Base-by-base conservation (phyloP, 768 basidiomycete species). In the Pluteus cervinus region DNA sequence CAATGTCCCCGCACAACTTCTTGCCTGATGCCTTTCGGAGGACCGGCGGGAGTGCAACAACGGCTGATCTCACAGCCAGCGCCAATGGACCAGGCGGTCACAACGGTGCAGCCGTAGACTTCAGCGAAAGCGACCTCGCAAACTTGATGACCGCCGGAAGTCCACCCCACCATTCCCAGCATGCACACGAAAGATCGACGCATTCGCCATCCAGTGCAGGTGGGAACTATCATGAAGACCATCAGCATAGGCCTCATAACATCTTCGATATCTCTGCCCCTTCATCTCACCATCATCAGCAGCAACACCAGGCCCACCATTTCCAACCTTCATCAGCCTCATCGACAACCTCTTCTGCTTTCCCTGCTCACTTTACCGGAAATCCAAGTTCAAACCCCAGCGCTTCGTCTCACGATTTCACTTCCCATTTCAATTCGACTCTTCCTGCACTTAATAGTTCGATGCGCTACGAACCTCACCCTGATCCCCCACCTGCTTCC, bases 61-160 rank as follows among this genome's bases (percentile, higher is more conserved):
- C 44, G n/a, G 42, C 39, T 28, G 40, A 53, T 39, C n/a, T n/a
- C n/a, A n/a, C n/a, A n/a, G n/a, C n/a, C n/a, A n/a, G n/a, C n/a
- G n/a, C n/a, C n/a, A n/a, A n/a, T n/a, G n/a, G n/a, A n/a, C n/a
- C n/a, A n/a, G n/a, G n/a, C n/a, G n/a, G n/a, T n/a, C n/a, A n/a
- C n/a, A n/a, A n/a, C n/a, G 49, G 37, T n/a, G 35, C 40, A 16
- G 40, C 42, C 24, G 68, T 74, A 55, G 81, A 86, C 57, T 76
- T 85, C 47, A 60, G 65, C 26, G 82, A 86, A 56, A n/a, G n/a
- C n/a, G 86, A 86, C 45, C 72, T 86, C 23, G 80, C 75, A 1
- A 68, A 58, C 7, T 68, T 84, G 47, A 60, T 37, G 43, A 46
- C 8, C 39, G 14, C 21, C 17, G 8, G n/a, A 32, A 24, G 18